Percentiles rank a stretch among this genome's conserved stretches.
phyloP scores from a whole-genome alignment of 2,329 filamentous ascomycete genomes.

The Colletotrichum lini region DNA sequence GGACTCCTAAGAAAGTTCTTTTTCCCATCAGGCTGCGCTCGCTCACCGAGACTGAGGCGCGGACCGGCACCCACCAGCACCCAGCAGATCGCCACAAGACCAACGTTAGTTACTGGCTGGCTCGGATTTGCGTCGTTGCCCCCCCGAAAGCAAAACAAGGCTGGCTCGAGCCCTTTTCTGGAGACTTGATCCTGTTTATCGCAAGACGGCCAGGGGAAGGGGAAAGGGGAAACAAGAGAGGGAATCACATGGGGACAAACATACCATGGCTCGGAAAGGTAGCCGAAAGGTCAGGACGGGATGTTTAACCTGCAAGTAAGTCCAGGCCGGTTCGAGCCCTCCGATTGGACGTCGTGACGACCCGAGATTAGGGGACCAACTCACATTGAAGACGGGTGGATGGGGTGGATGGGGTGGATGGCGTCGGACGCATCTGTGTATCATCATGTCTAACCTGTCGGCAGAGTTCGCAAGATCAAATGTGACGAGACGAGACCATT shows the following conservation, averaged over 20 bases:
- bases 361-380: not conserved
- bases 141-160: not conserved
- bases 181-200: not conserved
- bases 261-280: constrained; percentile 54
- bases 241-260: not conserved
- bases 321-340: constrained; percentile 37
- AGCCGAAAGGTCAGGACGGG: constrained; percentile 64
- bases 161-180: constrained; percentile 16
- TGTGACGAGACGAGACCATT: constrained; percentile 70
- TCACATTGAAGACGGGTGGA: too few species aligned
- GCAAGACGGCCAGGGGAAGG: not conserved
- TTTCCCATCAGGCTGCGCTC: constrained; percentile 18
- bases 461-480: constrained; percentile 68
- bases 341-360: not conserved
- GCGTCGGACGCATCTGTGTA: not conserved
- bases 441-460: not conserved
- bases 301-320: constrained; percentile 69
- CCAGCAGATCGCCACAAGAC: not conserved
- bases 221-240: too few species aligned
- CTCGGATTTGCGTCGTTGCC: constrained; percentile 3
- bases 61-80: not conserved
- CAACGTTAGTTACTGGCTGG: constrained; percentile 15
- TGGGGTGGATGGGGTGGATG: too few species aligned
- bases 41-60: constrained; percentile 2
- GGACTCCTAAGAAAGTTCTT: constrained; percentile 15